Percentiles rank a stretch among this genome's conserved stretches.
Evolutionary conservation across 352 stramenopile species (phyloP).

Genomic region (Phytopythium montanum): DNA sequence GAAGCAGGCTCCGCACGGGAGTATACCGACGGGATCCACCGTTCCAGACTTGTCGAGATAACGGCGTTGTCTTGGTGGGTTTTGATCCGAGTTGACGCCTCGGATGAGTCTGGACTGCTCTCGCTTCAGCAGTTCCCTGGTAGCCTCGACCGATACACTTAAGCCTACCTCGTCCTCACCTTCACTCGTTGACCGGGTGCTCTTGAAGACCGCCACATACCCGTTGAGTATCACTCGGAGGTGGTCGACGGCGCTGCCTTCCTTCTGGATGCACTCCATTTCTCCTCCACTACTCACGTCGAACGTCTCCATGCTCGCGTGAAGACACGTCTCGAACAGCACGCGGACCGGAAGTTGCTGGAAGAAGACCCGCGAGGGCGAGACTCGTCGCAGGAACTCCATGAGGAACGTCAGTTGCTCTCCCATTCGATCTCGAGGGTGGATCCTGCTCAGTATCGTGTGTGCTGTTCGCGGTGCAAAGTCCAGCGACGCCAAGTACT

Average conservation of each 20-base stretch:
- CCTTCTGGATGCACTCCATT: constrained; percentile 30
- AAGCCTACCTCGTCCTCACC: neutral
- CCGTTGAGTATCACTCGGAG: constrained; percentile 41
- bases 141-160: constrained; percentile 8
- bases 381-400: constrained; percentile 24
- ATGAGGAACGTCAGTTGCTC: constrained; percentile 33
- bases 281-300: constrained; percentile 16
- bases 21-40: constrained; percentile 31
- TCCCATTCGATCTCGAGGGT: constrained; percentile 40
- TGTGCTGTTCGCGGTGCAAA: constrained; percentile 21
- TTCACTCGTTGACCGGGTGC: neutral
- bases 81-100: neutral
- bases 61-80: neutral
- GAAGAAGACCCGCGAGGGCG: constrained; percentile 36
- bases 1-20: constrained; percentile 31
- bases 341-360: constrained; percentile 24
- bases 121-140: constrained; percentile 16
- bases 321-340: constrained; percentile 26
- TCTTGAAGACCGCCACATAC: constrained; percentile 42
- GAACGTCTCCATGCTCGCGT: constrained; percentile 30
- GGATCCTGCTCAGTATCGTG: constrained; percentile 19
- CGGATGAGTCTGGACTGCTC: constrained; percentile 31
- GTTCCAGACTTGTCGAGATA: neutral
- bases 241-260: constrained; percentile 21
- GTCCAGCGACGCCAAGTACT: constrained; percentile 20